Conservation (phyloP, 1,139 yeast genomes). For the Pichia sp. region DNA sequence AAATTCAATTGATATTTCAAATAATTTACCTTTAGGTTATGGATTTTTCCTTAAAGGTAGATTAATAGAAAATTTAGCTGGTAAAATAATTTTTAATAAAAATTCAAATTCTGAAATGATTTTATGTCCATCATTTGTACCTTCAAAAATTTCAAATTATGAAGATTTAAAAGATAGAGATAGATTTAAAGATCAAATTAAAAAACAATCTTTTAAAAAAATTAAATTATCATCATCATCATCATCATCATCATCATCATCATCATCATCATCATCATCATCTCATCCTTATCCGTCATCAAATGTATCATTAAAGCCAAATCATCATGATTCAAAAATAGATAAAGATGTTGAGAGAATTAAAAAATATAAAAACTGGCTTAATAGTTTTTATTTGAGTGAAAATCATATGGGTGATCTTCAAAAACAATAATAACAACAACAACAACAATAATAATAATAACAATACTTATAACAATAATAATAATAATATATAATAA, state of each 20-base stretch:
- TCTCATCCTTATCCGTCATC: too few species aligned
- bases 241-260: too few species aligned
- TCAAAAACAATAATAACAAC: too few species aligned
- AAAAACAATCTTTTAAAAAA: too few species aligned
- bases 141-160: conserved; percentile 18
- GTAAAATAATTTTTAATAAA: conserved; percentile 20
- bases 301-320: too few species aligned
- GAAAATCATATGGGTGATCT: too few species aligned
- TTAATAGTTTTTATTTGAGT: conserved; percentile 3
- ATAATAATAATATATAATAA: too few species aligned
- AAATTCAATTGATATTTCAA: conserved; percentile 6
- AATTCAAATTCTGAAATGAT: conserved; percentile 14
- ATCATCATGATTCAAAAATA: not conserved
- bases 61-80: conserved; percentile 47
- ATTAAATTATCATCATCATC: too few species aligned
- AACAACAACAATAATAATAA: too few species aligned
- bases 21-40: conserved; percentile 33
- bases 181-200: not conserved
- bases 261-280: too few species aligned
- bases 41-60: conserved; percentile 53
- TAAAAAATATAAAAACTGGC: conserved; percentile 3
- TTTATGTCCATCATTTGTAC: conserved; percentile 25
- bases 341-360: conserved; percentile 3
- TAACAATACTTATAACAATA: too few species aligned
- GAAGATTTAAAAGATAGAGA: not conserved